A percentile compares a stretch with the other conserved stretches of the same genome.
These are phyloP conservation scores for Colletotrichum godetiae DNA, from an alignment of 2,329 filamentous ascomycete species.

Conservation along the genomic window DNA sequence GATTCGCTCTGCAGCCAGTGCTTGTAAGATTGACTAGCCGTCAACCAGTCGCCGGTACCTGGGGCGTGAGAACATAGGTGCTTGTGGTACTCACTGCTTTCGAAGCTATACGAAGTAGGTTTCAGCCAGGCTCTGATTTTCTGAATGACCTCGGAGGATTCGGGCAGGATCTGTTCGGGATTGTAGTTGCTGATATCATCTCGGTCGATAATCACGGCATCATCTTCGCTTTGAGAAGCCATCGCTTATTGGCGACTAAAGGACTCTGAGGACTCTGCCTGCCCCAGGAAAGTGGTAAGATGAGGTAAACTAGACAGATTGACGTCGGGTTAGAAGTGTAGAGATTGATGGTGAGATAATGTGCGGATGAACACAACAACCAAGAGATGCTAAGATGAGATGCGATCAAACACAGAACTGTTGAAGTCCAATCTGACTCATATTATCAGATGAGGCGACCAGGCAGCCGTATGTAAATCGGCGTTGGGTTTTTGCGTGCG, in stretches of 20 bases:
- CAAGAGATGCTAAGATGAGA: too few relatives aligned
- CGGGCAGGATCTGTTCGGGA: constrained; percentile 44
- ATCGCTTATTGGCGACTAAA: neutral
- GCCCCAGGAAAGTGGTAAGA: too few relatives aligned
- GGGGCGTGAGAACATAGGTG: constrained; percentile 38
- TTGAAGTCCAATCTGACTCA: too few relatives aligned
- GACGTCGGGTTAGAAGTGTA: too few relatives aligned
- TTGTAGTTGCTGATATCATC: constrained; percentile 48
- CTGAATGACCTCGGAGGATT: constrained; percentile 34
- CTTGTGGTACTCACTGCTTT: constrained; percentile 42
- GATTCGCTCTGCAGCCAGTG: constrained; percentile 32
- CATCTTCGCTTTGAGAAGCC: constrained; percentile 26
- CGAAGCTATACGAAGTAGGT: constrained; percentile 42
- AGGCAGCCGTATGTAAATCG: too few relatives aligned
- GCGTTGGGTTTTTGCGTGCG: too few relatives aligned
- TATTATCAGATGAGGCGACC: too few relatives aligned
- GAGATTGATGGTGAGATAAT: too few relatives aligned
- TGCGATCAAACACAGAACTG: too few relatives aligned
- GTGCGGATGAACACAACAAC: too few relatives aligned
- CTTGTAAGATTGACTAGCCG: constrained; percentile 31
- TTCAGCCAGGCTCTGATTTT: constrained; percentile 44
- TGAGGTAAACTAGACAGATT: too few relatives aligned
- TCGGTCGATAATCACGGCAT: constrained; percentile 41
- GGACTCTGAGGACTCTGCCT: too few relatives aligned
- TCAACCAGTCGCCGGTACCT: constrained; percentile 39